A percentile compares a stretch with the other conserved stretches of the same genome.
Conservation (phyloP, 305 asterid species). For the Fraxinus ornus region DNA sequence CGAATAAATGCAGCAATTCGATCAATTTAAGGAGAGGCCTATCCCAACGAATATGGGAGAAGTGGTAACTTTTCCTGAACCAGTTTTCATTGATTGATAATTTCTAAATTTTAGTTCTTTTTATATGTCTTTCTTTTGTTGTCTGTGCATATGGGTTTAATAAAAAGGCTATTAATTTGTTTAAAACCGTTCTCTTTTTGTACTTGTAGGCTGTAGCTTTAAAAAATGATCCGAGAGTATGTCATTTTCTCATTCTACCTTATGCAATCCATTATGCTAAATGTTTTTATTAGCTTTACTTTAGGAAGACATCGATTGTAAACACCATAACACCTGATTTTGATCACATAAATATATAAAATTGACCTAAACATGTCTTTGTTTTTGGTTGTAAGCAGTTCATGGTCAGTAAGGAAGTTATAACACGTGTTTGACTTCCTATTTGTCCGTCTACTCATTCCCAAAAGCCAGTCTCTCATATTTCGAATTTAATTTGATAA, state of each 20-base stretch:
- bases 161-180: neutral
- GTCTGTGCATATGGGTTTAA: neutral
- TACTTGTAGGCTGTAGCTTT: neutral
- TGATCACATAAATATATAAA: neutral
- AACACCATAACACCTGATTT: neutral
- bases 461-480: neutral
- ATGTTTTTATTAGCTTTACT: neutral
- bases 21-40: slow-evolving; percentile 39
- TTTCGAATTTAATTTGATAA: neutral
- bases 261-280: neutral
- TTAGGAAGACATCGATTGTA: neutral
- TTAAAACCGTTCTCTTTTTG: neutral
- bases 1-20: slow-evolving; percentile 42
- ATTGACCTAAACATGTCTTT: neutral
- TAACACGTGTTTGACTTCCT: neutral
- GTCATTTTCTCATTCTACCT: neutral
- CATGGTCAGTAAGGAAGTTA: neutral
- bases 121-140: neutral
- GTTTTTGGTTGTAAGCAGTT: neutral
- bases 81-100: neutral
- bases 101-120: neutral
- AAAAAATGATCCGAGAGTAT: neutral
- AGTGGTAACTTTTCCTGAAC: slow-evolving; percentile 29
- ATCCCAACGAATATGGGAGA: slow-evolving; percentile 36
- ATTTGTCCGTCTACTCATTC: neutral